These are phyloP conservation scores for Ophiocordyceps polyrhachis-furcata DNA, from an alignment of 2,329 filamentous ascomycete species.

Conservation along the genomic window DNA sequence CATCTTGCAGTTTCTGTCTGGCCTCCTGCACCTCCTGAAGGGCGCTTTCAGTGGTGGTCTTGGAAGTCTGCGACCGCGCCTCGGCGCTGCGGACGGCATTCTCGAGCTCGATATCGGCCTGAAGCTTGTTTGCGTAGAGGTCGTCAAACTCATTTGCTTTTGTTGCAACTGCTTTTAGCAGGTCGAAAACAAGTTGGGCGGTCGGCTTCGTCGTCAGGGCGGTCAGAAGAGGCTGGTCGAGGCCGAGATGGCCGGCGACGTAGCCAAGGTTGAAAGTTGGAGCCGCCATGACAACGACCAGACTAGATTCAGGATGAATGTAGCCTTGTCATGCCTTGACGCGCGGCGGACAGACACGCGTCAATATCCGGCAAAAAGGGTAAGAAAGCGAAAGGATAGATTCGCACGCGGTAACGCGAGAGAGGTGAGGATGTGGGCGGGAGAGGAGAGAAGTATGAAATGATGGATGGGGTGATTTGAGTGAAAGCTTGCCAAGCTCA, in stretches of 20 bases:
- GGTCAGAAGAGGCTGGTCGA: constrained; percentile 45
- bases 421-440: neutral
- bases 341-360: neutral
- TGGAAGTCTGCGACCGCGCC: constrained; percentile 63
- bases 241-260: constrained; percentile 50
- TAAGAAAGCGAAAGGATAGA: too few relatives aligned
- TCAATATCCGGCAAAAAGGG: neutral
- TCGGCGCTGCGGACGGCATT: constrained; percentile 73
- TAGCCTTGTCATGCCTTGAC: constrained; percentile 4
- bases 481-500: neutral
- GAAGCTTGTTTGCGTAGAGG: constrained; percentile 72
- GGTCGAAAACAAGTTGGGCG: constrained; percentile 52
- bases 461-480: neutral
- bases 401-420: neutral
- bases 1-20: constrained; percentile 60
- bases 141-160: constrained; percentile 74
- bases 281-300: constrained; percentile 18
- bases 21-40: constrained; percentile 69
- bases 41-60: constrained; percentile 63
- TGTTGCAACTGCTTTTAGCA: constrained; percentile 55
- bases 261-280: constrained; percentile 48
- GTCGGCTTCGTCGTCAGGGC: constrained; percentile 51
- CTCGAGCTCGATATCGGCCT: constrained; percentile 82
- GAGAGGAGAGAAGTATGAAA: neutral
- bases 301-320: constrained; percentile 2